A percentile compares a stretch with the other conserved stretches of the same genome.
These are phyloP conservation scores for Candida glucosophila DNA, from an alignment of 1,139 yeast genomes.

Conservation along the genomic window DNA sequence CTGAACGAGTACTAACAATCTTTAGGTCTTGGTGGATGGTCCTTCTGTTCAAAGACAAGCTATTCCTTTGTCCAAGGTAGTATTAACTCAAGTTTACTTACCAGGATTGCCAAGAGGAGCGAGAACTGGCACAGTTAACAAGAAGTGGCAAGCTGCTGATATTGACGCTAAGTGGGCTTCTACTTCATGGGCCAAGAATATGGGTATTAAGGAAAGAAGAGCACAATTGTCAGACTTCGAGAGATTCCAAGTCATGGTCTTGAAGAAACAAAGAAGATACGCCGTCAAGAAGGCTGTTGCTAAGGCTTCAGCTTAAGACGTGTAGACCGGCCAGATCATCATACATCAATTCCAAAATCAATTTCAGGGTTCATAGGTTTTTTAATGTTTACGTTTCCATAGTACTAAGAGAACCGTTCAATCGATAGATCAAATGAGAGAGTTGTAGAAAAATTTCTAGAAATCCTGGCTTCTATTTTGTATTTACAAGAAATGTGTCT, in stretches of 20 bases:
- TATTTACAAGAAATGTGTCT: too few relatives aligned
- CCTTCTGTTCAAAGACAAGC: conserved; percentile 95
- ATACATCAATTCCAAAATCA: too few relatives aligned
- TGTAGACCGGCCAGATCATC: too few relatives aligned
- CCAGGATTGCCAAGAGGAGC: conserved; percentile 90
- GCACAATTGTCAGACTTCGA: conserved; percentile 90
- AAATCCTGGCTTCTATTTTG: too few relatives aligned
- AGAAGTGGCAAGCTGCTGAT: conserved; percentile 92
- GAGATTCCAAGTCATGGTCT: conserved; percentile 98
- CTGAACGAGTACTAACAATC: conserved; percentile 26
- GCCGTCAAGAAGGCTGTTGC: conserved; percentile 81
- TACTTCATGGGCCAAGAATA: conserved; percentile 96
- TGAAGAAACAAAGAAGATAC: conserved; percentile 94
- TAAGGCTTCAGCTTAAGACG: conserved; percentile 65
- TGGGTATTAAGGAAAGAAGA: conserved; percentile 91
- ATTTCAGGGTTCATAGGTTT: too few relatives aligned
- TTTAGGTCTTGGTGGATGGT: conserved; percentile 87
- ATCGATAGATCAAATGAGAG: too few relatives aligned
- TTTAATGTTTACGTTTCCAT: too few relatives aligned
- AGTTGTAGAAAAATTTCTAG: too few relatives aligned
- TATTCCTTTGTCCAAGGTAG: conserved; percentile 75
- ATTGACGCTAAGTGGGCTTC: conserved; percentile 87
- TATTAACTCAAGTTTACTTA: conserved; percentile 86
- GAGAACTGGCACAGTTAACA: conserved; percentile 73
- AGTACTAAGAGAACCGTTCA: too few relatives aligned